Evolutionary conservation across 176 grass and related monocot genomes (phyloP).

Genomic region (Oropetium thomaeum): DNA sequence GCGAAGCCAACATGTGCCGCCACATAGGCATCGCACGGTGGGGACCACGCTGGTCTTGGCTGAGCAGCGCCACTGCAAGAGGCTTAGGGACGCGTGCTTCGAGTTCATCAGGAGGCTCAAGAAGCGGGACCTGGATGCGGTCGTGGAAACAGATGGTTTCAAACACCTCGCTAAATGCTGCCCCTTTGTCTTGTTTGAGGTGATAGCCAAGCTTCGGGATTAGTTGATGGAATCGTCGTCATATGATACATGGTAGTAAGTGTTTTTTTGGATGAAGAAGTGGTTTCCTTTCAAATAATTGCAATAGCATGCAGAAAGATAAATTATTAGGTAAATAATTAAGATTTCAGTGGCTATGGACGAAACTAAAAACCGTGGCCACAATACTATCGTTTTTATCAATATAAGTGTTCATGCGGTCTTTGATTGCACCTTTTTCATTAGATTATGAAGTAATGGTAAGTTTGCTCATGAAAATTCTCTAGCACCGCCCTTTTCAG

Average conservation of each 20-base stretch:
- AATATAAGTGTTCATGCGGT: too few species aligned
- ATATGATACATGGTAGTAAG: background rate
- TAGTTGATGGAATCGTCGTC: too few species aligned
- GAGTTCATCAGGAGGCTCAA: background rate
- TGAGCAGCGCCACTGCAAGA: background rate
- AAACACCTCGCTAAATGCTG: background rate
- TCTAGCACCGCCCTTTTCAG: too few species aligned
- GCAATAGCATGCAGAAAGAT: background rate
- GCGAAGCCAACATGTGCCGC: constrained; percentile 29
- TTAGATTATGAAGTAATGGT: too few species aligned
- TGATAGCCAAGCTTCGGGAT: background rate
- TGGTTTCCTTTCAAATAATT: background rate
- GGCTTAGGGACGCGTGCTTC: background rate
- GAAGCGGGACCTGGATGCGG: background rate
- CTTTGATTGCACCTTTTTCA: too few species aligned
- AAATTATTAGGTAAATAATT: too few species aligned
- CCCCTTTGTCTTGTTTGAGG: background rate
- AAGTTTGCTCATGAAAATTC: too few species aligned
- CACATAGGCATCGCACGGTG: constrained; percentile 14
- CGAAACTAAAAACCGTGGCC: too few species aligned
- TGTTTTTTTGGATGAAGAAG: background rate
- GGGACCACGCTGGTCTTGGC: constrained; percentile 21
- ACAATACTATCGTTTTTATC: too few species aligned
- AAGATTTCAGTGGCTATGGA: too few species aligned
- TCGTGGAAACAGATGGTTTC: background rate